Base-by-base conservation (phyloP, 257 asterid genomes). In the Primulina eburnea region DNA sequence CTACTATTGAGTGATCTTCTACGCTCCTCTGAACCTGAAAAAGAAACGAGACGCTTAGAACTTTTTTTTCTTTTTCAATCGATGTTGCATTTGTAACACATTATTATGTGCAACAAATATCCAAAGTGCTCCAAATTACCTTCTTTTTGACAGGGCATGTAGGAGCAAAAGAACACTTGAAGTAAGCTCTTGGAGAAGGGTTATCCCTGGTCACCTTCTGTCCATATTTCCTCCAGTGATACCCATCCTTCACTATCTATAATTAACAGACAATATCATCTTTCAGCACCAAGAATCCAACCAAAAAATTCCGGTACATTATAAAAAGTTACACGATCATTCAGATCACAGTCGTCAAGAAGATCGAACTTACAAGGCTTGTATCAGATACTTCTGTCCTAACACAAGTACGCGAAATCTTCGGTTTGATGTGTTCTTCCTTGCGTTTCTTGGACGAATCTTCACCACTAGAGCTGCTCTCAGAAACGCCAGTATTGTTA, bases 111-210 rank as follows among this genome's bases (percentile, higher is more conserved):
- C 5, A 5, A 50, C 57, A 50, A 50, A 50, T 50, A 17, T 5
- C 16, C 30, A 1, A 4, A 14, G 57, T 50, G 57, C 21, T n/a
- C 17, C 0, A 10, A 52, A 28, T 11, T 83, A 92, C 98, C 97
- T 90, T 92, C 79, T 90, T 92, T 76, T 92, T 92, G 29, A 90
- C 98, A 0, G 95, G 98, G 82, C 97, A 92, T 12, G 58, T 75
- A 21, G 98, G 98, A 70, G 98, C 97, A 84, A 84, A 92, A 64
- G 97, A 90, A 74, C 98, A 92, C 75, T 82, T 92, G 88, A 85
- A 92, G 81, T 92, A 92, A 78, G 98, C 97, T 84, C 98, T 88
- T 34, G 98, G 98, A 79, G 78, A 92, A 77, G 98, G 98, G 57
- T 90, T 92, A 60, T 88, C 96, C 69, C 96, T 87, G 1, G 98